Base-by-base conservation (phyloP, 768 basidiomycete genomes). In the Hygrophorus russula region DNA sequence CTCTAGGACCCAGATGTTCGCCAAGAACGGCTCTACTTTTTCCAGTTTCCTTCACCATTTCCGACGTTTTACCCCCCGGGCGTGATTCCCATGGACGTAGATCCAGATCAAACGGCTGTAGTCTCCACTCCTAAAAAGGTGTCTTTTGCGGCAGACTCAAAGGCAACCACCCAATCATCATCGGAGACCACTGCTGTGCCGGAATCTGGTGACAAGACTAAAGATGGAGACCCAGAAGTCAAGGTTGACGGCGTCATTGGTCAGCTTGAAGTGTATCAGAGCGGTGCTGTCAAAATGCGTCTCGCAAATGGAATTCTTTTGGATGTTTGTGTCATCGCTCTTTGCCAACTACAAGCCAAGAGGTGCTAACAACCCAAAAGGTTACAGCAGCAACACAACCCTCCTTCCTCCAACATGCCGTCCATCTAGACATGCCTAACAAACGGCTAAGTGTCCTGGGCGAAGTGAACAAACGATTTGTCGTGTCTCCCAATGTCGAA, bases 41-140 rank as follows among this genome's bases (percentile, higher is more conserved):
- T 94, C 65, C 90, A 93, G 56, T 94, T 94, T 53, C 92, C 92
- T 0, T 59, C 68, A 7, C 85, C 88, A 0, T 92, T 96, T 60
- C 90, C 91, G 0, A 70, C 66, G 4, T 92, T 92, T 61, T 46
- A 65, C 2, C 63, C 56, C 5, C 45, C 52, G 13, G 62, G 58
- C 7, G 54, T 57, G 18, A 64, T 68, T 37, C 56, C 66, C 33
- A 63, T 60, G 12, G 63, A 29, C 15, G 28, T 36, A 5, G 46
- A 36, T 33, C 8, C 13, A 41, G 12, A 27, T 12, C 18, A 5
- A 29, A 18, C 11, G 4, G 13, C 44, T 1, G 7, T 51, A 1
- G 49, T 60, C 17, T 52, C 52, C 29, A 48, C 48, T 19, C 49
- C 46, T 40, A 81, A 74, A 58, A 74, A 68, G 53, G 82, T 85